Evolutionary conservation across 208 protist genomes (phyloP).

Genomic region (Leishmania gerbilli): DNA sequence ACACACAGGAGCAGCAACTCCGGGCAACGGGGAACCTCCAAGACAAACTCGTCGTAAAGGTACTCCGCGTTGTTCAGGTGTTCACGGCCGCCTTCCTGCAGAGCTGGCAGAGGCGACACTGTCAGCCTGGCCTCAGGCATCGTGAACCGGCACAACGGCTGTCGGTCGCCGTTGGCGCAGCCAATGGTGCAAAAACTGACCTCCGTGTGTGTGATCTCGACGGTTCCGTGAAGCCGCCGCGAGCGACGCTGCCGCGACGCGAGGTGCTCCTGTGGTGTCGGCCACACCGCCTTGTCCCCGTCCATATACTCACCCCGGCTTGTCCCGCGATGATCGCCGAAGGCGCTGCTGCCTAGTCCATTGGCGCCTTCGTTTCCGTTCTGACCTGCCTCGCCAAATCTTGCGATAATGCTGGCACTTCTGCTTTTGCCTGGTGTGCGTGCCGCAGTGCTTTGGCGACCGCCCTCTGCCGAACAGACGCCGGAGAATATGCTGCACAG

Average conservation of each 20-base stretch:
- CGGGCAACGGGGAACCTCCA: constrained; percentile 18
- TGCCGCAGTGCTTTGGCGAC: not conserved
- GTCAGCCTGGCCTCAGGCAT: constrained; percentile 19
- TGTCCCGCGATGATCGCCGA: not conserved
- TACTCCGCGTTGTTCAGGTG: not conserved
- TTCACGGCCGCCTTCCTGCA: not conserved
- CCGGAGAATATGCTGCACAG: not conserved
- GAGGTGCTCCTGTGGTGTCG: not conserved
- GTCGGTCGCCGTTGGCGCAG: not conserved
- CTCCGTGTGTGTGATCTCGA: constrained; percentile 18
- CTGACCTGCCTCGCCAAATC: not conserved
- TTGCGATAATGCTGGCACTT: not conserved
- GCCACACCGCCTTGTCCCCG: not conserved
- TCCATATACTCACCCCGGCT: constrained; percentile 1
- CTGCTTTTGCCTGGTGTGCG: not conserved
- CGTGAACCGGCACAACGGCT: constrained; percentile 19
- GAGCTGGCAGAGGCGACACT: constrained; percentile 2
- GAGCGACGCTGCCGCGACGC: not conserved
- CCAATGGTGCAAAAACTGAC: not conserved
- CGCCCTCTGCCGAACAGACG: not conserved
- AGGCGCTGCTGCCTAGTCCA: not conserved
- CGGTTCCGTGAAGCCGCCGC: constrained; percentile 3
- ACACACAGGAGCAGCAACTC: constrained; percentile 10
- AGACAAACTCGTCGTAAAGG: constrained; percentile 6
- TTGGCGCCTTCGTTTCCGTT: not conserved